Base-by-base conservation (phyloP, 208 protist species). In the Tritrichomonas foetus region DNA sequence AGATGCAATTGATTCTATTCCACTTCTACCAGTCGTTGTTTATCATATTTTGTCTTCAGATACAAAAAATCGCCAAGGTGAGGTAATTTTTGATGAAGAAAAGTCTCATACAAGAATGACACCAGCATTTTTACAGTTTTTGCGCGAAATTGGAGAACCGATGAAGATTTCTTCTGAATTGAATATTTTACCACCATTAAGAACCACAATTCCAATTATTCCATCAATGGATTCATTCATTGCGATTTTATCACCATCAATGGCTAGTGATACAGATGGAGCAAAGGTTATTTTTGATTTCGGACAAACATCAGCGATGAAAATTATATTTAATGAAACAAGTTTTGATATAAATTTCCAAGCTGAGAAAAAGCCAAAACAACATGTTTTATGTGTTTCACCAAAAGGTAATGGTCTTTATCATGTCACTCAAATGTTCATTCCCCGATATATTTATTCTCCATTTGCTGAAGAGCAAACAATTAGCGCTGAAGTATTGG, bases 281-380 rank as follows among this genome's bases (percentile, higher is more conserved):
- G 41, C 78, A 39, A 53, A 89, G 47, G n/a, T 5, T 5, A 69
- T 69, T n/a, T 69, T 33, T 69, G 57, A 89, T 20, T 16, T 89
- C 5, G 47, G 47, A 5, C 3, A 49, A 39, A 89, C 41, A 39
- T 44, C 44, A 16, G 27, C 78, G 57, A 30, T 82, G 33, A 89
- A 44, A 57, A 89, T 89, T 20, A 89, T 89, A n/a, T 89, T 89
- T n/a, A 89, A 89, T 47, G 78, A 89, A 39, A 57, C 78, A 39
- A 36, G 39, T 16, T 89, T 89, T 33, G 41, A 89, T 30, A 14
- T 57, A 30, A 89, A 57, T 5, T 33, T 39, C 5, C 16, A 33
- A 1, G 11, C 27, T 3, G 47, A 89, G 14, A 89, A 89, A 30
- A 57, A 53, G 3, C 11, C 30, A 1, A 89, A 50, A 57, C 47